phyloP scores from a whole-genome alignment of 106 monocot species.

The Hemerocallis citrina region DNA sequence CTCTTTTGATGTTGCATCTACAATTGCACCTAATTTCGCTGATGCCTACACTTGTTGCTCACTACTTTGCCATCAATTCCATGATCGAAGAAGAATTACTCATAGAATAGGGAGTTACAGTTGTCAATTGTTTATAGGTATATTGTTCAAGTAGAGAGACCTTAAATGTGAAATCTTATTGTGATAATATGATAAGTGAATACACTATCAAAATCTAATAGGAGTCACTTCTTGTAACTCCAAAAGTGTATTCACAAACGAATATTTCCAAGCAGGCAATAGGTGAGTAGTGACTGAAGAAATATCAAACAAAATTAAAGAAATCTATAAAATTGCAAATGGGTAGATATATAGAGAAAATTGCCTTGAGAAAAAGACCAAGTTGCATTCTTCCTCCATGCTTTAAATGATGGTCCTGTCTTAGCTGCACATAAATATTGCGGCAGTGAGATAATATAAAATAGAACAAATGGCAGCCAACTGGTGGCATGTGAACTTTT shows the following conservation, averaged over 20 bases:
- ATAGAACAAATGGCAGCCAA: not conserved
- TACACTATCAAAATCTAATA: too few species aligned
- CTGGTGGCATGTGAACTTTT: not conserved
- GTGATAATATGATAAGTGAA: too few species aligned
- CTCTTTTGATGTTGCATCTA: too few species aligned
- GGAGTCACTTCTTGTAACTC: not conserved
- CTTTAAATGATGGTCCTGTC: conserved; percentile 91
- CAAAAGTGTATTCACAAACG: not conserved
- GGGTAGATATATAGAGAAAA: not conserved
- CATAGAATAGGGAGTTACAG: too few species aligned
- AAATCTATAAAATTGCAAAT: conserved; percentile 4
- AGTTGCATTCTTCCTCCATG: conserved; percentile 98
- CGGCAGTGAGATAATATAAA: not conserved
- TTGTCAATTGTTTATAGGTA: too few species aligned
- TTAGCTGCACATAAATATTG: conserved; percentile 34
- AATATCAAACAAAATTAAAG: not conserved
- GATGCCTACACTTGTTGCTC: too few species aligned
- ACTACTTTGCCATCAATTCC: too few species aligned
- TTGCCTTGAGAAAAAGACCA: conserved; percentile 93
- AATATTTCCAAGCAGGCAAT: not conserved
- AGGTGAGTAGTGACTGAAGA: not conserved
- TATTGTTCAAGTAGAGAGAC: too few species aligned
- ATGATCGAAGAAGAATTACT: too few species aligned
- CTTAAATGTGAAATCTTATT: too few species aligned
- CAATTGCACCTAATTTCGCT: too few species aligned